Evolutionary conservation across 352 stramenopile species (phyloP), one percentile per base, ranked within the genome.

Genomic region (Halophytophthora polymorphica): DNA sequence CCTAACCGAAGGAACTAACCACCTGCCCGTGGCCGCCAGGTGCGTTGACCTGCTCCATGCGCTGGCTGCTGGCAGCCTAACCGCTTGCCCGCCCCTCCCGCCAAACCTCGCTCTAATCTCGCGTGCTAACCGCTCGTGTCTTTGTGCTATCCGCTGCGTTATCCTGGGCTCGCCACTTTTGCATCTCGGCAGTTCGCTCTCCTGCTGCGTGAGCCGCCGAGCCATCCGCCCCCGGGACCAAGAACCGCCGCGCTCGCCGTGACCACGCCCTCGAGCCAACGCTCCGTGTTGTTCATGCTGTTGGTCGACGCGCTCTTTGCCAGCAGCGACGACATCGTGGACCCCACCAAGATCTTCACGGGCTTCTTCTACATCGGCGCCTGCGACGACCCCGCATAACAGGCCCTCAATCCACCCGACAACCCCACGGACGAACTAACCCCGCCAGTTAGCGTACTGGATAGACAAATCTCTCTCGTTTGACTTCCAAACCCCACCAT

Each of bases 351-450:
- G 61, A 91, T 93, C 65, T 93, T 92, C 77, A 93, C 83, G 65
- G 83, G 83, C 66, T 91, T 93, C 68, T 93, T 93, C 58, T 90
- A 92, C 79, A 88, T 88, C 75, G 81, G 83, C 78, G 83, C 83
- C 76, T 93, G 83, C 66, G 83, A 93, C 78, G 82, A 91, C 66
- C 83, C 83, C 58, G 83, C 83, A 35, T 93, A 93, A 91, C 77
- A 90, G 47, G 51, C 15, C 41, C 47, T 60, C n/a, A n/a, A n/a
- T n/a, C n/a, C n/a, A n/a, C n/a, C n/a, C n/a, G n/a, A n/a, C n/a
- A n/a, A 38, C 42, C 14, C 37, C 12, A 15, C 22, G 12, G 25
- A 2, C 31, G n/a, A 35, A 39, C 18, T 19, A 44, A 53, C 23
- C 29, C 33, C 15, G 29, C 45, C 29, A 15, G 29, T 19, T 17